Conservation (phyloP, 2,329 filamentous ascomycete genomes). For the Ophiostoma sp. region DNA sequence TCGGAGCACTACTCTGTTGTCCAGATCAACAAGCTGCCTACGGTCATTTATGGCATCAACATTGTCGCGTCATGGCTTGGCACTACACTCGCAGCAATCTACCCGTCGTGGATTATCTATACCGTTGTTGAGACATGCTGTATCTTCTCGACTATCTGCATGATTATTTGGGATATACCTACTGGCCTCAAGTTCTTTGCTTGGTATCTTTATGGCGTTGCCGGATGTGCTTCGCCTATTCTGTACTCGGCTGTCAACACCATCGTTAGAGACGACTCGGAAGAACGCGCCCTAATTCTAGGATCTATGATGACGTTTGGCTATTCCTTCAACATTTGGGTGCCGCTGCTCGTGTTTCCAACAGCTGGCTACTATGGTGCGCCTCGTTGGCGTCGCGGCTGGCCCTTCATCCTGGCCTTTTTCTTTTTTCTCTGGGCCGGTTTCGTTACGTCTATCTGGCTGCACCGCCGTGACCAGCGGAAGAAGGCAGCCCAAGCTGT, state of each 20-base stretch:
- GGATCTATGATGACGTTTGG: slow-evolving; percentile 45
- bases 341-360: slow-evolving; percentile 40
- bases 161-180: slow-evolving; percentile 48
- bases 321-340: slow-evolving; percentile 44
- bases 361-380: slow-evolving; percentile 40
- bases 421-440: slow-evolving; percentile 41
- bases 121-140: slow-evolving; percentile 38
- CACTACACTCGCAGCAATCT: slow-evolving; percentile 47
- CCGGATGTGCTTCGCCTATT: slow-evolving; percentile 39
- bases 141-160: slow-evolving; percentile 41
- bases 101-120: slow-evolving; percentile 46
- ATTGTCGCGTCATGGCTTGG: slow-evolving; percentile 47
- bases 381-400: slow-evolving; percentile 46
- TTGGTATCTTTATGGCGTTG: slow-evolving; percentile 40
- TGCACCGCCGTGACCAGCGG: slow-evolving; percentile 31
- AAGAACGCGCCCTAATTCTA: slow-evolving; percentile 40
- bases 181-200: slow-evolving; percentile 44
- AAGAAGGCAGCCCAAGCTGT: slow-evolving; percentile 1
- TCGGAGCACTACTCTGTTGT: slow-evolving; percentile 44
- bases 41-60: slow-evolving; percentile 44
- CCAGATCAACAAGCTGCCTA: slow-evolving; percentile 48
- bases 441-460: slow-evolving; percentile 37
- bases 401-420: slow-evolving; percentile 44
- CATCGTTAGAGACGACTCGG: slow-evolving; percentile 38
- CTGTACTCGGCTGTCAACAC: slow-evolving; percentile 43